phyloP scores from a whole-genome alignment of 2,329 filamentous ascomycete genomes.

The Helminthosporium solani region DNA sequence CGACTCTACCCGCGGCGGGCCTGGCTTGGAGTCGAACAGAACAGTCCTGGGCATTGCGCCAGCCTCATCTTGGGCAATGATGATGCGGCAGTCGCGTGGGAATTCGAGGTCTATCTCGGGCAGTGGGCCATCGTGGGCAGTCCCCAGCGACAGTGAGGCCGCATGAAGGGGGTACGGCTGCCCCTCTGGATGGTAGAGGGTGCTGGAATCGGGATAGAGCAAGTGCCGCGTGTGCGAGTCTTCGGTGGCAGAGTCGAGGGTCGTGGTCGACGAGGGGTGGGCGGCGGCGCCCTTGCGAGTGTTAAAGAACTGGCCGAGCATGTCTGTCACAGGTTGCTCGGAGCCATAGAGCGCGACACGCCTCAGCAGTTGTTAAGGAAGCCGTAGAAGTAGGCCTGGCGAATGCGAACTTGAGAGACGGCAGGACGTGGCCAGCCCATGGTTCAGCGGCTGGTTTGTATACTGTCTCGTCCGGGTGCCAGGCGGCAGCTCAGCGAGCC shows the following conservation, averaged over 20 bases:
- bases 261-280: constrained; percentile 26
- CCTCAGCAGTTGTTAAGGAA: constrained; percentile 18
- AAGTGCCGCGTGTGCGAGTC: constrained; percentile 45
- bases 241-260: constrained; percentile 42
- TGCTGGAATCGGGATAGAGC: constrained; percentile 43
- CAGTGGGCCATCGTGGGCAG: constrained; percentile 38
- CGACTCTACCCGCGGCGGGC: constrained; percentile 33
- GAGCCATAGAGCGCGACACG: constrained; percentile 7
- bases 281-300: constrained; percentile 32
- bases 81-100: constrained; percentile 44
- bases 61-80: constrained; percentile 47
- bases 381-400: constrained; percentile 19
- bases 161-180: constrained; percentile 39
- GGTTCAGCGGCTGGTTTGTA: constrained; percentile 10
- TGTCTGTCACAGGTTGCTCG: constrained; percentile 25
- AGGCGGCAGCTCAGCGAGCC: too few relatives aligned
- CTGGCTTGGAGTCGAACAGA: constrained; percentile 46
- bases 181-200: constrained; percentile 38
- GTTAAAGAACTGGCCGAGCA: constrained; percentile 46
- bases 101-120: constrained; percentile 46
- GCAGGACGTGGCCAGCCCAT: constrained; percentile 30
- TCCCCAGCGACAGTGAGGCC: constrained; percentile 30
- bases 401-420: constrained; percentile 22
- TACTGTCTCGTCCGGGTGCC: not conserved
- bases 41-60: constrained; percentile 38